These are phyloP conservation scores for Yamadazyma sp. DNA, from an alignment of 805 yeast genomes.

Conservation along the genomic window DNA sequence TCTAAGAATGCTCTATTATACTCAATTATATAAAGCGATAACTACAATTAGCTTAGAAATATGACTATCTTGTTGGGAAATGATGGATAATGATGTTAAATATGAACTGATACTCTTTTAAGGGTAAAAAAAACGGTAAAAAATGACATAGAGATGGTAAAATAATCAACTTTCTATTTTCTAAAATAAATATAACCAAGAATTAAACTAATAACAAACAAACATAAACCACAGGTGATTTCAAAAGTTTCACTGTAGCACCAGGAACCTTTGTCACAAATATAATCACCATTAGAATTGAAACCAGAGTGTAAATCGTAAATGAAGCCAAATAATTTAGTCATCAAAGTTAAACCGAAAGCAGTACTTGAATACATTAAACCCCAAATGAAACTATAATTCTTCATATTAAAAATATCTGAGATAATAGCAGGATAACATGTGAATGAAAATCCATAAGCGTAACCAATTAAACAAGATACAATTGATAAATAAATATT, in stretches of 20 bases:
- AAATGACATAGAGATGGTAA: too few relatives aligned
- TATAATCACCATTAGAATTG: conserved; percentile 17
- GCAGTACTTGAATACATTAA: conserved; percentile 30
- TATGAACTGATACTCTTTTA: too few relatives aligned
- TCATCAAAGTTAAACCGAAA: conserved; percentile 29
- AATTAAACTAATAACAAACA: conserved; percentile 17
- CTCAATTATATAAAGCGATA: too few relatives aligned
- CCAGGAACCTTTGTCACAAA: conserved; percentile 26
- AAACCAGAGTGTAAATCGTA: conserved; percentile 24
- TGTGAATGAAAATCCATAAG: conserved; percentile 34
- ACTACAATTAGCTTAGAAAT: too few relatives aligned
- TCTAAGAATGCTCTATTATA: not conserved
- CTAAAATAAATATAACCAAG: conserved; percentile 19
- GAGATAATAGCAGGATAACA: conserved; percentile 33
- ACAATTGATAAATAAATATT: conserved; percentile 20
- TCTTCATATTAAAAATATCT: conserved; percentile 30
- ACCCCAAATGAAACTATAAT: conserved; percentile 35
- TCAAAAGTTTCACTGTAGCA: conserved; percentile 27
- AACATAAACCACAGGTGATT: conserved; percentile 22
- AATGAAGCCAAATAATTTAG: conserved; percentile 28
- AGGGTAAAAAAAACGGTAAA: too few relatives aligned
- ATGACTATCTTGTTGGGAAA: too few relatives aligned
- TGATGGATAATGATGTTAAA: too few relatives aligned
- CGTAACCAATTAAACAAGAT: conserved; percentile 29
- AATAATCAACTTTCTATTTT: not conserved